Conservation (phyloP, 345 rosid species). For the Lumnitzera racemosa region DNA sequence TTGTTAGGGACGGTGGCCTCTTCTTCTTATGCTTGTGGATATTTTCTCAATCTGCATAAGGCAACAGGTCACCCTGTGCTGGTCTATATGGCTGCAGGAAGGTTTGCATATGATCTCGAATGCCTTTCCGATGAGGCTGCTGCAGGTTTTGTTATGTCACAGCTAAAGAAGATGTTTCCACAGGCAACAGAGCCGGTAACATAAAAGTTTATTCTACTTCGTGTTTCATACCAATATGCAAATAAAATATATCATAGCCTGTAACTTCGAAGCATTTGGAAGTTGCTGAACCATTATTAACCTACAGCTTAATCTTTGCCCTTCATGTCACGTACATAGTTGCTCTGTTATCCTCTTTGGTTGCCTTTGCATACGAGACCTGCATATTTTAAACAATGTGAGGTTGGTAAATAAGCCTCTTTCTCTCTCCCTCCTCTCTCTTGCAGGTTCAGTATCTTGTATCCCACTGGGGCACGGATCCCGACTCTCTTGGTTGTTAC, state of each 20-base stretch:
- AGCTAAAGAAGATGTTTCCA: slow-evolving; percentile 85
- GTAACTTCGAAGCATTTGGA: too few relatives aligned
- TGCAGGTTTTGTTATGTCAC: slow-evolving; percentile 53
- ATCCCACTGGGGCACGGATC: slow-evolving; percentile 77
- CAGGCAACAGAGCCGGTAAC: slow-evolving; percentile 71
- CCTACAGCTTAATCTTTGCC: too few relatives aligned
- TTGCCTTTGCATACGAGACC: not conserved
- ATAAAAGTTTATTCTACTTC: not conserved
- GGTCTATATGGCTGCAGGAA: slow-evolving; percentile 84
- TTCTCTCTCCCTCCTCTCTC: not conserved
- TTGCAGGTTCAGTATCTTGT: slow-evolving; percentile 62
- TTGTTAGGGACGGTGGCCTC: slow-evolving; percentile 68
- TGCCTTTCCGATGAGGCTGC: slow-evolving; percentile 58
- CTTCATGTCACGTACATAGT: too few relatives aligned
- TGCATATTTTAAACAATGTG: too few relatives aligned
- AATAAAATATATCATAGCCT: too few relatives aligned
- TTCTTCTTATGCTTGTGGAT: slow-evolving; percentile 69
- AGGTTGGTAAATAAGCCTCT: not conserved
- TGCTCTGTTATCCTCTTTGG: not conserved
- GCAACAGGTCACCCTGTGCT: slow-evolving; percentile 84
- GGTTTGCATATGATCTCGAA: slow-evolving; percentile 65
- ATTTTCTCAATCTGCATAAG: slow-evolving; percentile 81
- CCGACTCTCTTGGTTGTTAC: slow-evolving; percentile 71
- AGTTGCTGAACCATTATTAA: too few relatives aligned
- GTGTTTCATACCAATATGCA: not conserved